Evolutionary conservation across 2,329 filamentous ascomycete species (phyloP), one percentile per base, ranked within the genome.

Genomic region (Diaporthe sp.): DNA sequence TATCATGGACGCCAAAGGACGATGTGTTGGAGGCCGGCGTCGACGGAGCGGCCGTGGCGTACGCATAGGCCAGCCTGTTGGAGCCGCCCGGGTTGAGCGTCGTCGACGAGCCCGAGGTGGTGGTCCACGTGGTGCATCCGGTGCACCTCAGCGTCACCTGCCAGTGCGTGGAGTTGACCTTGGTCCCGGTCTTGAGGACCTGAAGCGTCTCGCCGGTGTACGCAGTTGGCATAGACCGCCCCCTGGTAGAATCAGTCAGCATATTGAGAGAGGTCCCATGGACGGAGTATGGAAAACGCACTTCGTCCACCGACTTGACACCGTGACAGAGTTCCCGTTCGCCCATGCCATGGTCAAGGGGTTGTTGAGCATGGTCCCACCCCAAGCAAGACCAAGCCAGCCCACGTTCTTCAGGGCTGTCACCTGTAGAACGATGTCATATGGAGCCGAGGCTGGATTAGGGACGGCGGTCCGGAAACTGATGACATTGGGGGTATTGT

Each of bases 131-230:
- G 22, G 71, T 65, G 51, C 82, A 86, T 22, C 82, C 82, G 22
- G 76, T 80, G 77, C 82, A 83, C 76, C 79, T 80, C 68, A 80
- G 79, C 22, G 81, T 82, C 75, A 80, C 67, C 72, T 83, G 81
- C 82, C 82, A 83, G 75, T 83, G 81, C 28, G 82, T 83, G 8
- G 78, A 76, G 77, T 83, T 83, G 58, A 68, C 71, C 60, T 78
- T 77, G 22, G 79, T 81, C 2, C 84, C 86, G 12, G 76, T 81
- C 65, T 58, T 77, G 19, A 83, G 79, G 13, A 81, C n/a, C 62
- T 80, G 78, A 28, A 80, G 51, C 3, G 78, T 78, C 7, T 80
- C 80, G 31, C 76, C 79, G 1, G 76, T 39, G 75, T 80, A 80
- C 2, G 78, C 22, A 8, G 75, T 34, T 0, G 65, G 65, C 34